phyloP scores from a whole-genome alignment of 257 asterid species.

The Verbena officinalis region DNA sequence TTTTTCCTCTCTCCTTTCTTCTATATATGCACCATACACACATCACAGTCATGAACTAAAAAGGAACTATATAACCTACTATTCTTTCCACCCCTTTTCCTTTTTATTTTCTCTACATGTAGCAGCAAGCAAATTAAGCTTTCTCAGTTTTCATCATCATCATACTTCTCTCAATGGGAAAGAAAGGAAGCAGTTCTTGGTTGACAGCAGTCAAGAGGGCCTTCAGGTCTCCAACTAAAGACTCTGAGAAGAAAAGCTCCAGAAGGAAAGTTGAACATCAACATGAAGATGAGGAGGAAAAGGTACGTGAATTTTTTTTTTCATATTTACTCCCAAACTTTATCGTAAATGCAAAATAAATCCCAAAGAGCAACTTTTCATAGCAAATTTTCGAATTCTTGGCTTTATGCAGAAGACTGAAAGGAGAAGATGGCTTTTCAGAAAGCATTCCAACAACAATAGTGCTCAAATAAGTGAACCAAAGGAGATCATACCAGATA shows the following conservation, averaged over 20 bases:
- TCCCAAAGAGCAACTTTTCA: too few species aligned
- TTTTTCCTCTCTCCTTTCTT: conserved; percentile 16
- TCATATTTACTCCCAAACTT: background rate
- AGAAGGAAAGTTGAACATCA: conserved; percentile 63
- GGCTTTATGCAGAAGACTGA: conserved; percentile 55
- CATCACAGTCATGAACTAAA: conserved; percentile 1
- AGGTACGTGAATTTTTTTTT: conserved; percentile 34
- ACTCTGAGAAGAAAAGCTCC: conserved; percentile 54
- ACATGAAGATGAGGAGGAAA: conserved; percentile 59
- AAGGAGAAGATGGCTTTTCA: conserved; percentile 83
- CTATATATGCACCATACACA: conserved; percentile 32
- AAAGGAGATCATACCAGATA: conserved; percentile 17
- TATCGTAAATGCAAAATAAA: too few species aligned
- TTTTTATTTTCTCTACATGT: conserved; percentile 27
- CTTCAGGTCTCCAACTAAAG: conserved; percentile 83
- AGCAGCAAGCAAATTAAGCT: conserved; percentile 2
- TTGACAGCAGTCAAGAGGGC: conserved; percentile 87
- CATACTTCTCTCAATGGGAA: conserved; percentile 51
- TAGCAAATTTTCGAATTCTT: background rate
- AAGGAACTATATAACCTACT: conserved; percentile 9
- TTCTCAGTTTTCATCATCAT: background rate
- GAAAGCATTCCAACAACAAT: conserved; percentile 44
- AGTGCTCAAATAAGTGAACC: conserved; percentile 32
- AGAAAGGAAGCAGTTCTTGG: conserved; percentile 76
- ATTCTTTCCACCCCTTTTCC: background rate